Evolutionary conservation across 345 rosid species (phyloP).

Genomic region (Hibiscus trionum): DNA sequence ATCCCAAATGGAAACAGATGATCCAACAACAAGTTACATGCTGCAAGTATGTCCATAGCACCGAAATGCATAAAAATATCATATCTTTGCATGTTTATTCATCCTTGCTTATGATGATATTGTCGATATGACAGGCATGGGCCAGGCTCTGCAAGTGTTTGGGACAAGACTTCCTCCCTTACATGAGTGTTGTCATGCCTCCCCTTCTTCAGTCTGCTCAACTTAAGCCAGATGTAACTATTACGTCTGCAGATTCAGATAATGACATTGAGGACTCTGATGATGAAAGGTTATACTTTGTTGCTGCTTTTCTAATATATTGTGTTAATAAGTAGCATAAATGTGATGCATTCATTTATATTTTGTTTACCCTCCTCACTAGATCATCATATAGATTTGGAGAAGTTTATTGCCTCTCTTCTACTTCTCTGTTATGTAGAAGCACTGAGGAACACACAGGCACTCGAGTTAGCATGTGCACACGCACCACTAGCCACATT

Average conservation of each 20-base stretch:
- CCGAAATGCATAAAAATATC: background rate
- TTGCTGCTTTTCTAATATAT: slow-evolving; percentile 7
- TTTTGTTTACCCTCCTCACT: background rate
- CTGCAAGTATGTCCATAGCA: slow-evolving; percentile 52
- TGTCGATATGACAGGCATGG: slow-evolving; percentile 65
- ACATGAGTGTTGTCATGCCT: slow-evolving; percentile 98
- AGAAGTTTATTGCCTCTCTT: background rate
- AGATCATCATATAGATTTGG: background rate
- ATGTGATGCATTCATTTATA: background rate
- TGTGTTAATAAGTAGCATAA: background rate
- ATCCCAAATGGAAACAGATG: slow-evolving; percentile 95
- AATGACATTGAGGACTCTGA: slow-evolving; percentile 86
- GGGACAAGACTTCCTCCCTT: slow-evolving; percentile 98
- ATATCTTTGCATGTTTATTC: background rate
- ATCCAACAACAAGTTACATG: slow-evolving; percentile 98
- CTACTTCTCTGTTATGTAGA: background rate
- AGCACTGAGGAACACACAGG: background rate
- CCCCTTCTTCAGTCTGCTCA: slow-evolving; percentile 97
- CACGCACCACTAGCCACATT: background rate
- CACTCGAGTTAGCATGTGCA: background rate
- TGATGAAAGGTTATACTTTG: slow-evolving; percentile 72
- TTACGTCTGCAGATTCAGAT: slow-evolving; percentile 95
- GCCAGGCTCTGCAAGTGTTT: slow-evolving; percentile 99
- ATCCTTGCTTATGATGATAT: slow-evolving; percentile 7
- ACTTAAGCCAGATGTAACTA: slow-evolving; percentile 97